Percentiles rank a stretch among this genome's conserved stretches.
Conservation (phyloP, 768 basidiomycete genomes). For the Leucosporidium creatinivorum region DNA sequence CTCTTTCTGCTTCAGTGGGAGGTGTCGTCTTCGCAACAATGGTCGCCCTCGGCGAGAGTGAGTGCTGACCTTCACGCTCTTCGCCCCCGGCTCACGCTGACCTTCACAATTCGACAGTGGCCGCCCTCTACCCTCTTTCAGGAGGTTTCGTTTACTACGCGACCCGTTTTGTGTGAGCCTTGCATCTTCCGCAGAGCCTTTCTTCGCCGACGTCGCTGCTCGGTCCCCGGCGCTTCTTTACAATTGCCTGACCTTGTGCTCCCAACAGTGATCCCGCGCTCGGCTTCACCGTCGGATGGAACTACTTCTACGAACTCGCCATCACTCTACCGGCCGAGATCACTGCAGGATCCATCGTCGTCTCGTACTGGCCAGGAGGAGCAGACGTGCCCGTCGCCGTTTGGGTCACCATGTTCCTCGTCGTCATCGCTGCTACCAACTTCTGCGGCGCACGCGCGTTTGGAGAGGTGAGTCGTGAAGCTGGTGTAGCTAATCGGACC, state of each 20-base stretch:
- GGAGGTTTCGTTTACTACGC: slow-evolving; percentile 49
- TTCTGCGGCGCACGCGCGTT: slow-evolving; percentile 29
- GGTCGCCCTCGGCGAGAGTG: slow-evolving; percentile 35
- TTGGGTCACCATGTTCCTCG: slow-evolving; percentile 25
- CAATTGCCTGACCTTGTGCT: slow-evolving; percentile 13
- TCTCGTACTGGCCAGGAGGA: slow-evolving; percentile 29
- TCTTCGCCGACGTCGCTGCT: neutral
- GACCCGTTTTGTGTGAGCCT: slow-evolving; percentile 37
- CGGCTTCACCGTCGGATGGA: slow-evolving; percentile 36
- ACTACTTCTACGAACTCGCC: slow-evolving; percentile 42
- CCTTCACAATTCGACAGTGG: slow-evolving; percentile 31
- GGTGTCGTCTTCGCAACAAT: slow-evolving; percentile 39
- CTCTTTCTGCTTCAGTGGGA: neutral
- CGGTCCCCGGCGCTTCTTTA: neutral
- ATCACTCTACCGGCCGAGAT: slow-evolving; percentile 37
- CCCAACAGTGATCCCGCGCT: slow-evolving; percentile 40
- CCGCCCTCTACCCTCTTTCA: slow-evolving; percentile 41
- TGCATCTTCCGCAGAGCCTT: neutral
- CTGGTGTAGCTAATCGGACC: neutral
- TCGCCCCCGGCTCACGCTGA: slow-evolving; percentile 15
- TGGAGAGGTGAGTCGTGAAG: slow-evolving; percentile 22
- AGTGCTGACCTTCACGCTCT: slow-evolving; percentile 2
- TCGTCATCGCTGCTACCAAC: slow-evolving; percentile 29
- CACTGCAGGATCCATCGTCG: slow-evolving; percentile 28
- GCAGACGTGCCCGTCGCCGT: slow-evolving; percentile 21